phyloP scores from a whole-genome alignment of 345 rosid genomes.

The Gossypium longicalyx region DNA sequence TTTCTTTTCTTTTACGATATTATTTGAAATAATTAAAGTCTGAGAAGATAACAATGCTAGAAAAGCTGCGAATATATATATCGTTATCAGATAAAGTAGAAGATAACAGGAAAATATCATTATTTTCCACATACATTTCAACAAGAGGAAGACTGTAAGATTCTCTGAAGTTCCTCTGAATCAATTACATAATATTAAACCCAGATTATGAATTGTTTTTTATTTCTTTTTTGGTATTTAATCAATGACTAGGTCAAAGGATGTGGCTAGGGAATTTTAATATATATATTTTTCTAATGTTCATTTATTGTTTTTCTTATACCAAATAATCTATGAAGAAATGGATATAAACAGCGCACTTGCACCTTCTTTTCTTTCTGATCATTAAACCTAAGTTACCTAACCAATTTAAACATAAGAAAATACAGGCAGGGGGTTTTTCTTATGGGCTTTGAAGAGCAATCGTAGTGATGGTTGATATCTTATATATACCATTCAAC shows the following conservation, averaged over 20 bases:
- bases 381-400: constrained; percentile 1
- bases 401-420: neutral
- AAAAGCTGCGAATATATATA: too few relatives aligned
- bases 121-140: constrained; percentile 7
- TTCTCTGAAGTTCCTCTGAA: constrained; percentile 24
- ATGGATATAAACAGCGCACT: neutral
- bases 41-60: neutral
- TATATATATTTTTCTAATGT: neutral
- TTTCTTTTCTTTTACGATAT: neutral
- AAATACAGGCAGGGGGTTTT: neutral
- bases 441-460: constrained; percentile 12
- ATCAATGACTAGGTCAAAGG: constrained; percentile 31
- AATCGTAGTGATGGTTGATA: constrained; percentile 33
- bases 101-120: constrained; percentile 14
- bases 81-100: neutral
- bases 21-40: neutral
- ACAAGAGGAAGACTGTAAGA: constrained; percentile 28
- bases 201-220: constrained; percentile 8
- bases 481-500: constrained; percentile 38
- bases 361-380: neutral
- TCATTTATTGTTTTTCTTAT: neutral
- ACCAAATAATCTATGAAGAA: neutral
- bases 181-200: constrained; percentile 28
- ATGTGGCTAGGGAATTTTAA: constrained; percentile 1
- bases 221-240: neutral